Conservation (phyloP, 371 early-diverging fungal genomes). For the Apophysomyces elegans region DNA sequence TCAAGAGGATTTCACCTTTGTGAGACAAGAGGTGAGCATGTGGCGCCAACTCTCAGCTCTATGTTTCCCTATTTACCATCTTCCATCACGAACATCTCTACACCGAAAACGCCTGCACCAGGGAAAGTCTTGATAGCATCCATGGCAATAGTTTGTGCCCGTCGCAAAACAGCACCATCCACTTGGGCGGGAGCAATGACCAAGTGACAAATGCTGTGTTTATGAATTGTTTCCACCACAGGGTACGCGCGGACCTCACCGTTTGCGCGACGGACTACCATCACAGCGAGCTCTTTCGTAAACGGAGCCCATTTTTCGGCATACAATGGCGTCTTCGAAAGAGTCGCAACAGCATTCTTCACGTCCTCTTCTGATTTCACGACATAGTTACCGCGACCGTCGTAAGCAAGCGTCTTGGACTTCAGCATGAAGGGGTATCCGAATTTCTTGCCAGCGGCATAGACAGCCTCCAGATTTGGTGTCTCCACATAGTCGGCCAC, state of each 20-base stretch:
- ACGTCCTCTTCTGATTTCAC: constrained; percentile 72
- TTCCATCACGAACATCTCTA: constrained; percentile 93
- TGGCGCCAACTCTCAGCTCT: background rate
- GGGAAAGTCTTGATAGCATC: constrained; percentile 79
- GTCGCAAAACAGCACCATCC: constrained; percentile 70
- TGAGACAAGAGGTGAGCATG: too few species aligned
- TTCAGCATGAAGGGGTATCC: constrained; percentile 96
- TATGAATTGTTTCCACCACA: constrained; percentile 94
- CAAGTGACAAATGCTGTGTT: constrained; percentile 92
- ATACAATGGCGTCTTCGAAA: constrained; percentile 69
- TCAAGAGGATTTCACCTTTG: constrained; percentile 75
- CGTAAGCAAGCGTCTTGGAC: constrained; percentile 92
- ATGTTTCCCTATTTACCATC: constrained; percentile 59
- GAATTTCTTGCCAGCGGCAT: constrained; percentile 62
- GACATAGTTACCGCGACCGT: constrained; percentile 93
- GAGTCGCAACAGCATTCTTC: constrained; percentile 59
- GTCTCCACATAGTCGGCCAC: constrained; percentile 76
- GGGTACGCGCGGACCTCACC: constrained; percentile 88
- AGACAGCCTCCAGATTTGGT: constrained; percentile 51
- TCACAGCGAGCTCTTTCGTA: constrained; percentile 91
- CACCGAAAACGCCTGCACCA: constrained; percentile 94
- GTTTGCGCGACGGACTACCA: constrained; percentile 87
- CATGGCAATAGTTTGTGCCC: constrained; percentile 82
- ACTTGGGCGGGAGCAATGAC: constrained; percentile 96
- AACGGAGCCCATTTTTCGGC: constrained; percentile 95